These are phyloP conservation scores for Trematosphaeria pertusa DNA, from an alignment of 2,329 filamentous ascomycete genomes.

Conservation along the genomic window DNA sequence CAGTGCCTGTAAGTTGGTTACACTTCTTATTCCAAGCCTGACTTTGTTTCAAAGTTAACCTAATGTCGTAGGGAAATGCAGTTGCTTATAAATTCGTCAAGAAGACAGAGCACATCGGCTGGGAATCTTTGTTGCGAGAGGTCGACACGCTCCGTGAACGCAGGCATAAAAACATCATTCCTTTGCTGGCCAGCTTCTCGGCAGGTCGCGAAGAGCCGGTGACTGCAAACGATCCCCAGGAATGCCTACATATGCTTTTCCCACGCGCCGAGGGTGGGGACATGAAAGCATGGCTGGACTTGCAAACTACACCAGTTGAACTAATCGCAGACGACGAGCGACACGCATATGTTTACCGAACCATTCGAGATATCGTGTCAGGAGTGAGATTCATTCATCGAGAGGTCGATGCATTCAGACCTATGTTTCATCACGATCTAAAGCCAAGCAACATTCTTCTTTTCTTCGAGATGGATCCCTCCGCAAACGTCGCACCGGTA, in stretches of 20 bases:
- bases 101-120: background rate
- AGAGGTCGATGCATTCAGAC: background rate
- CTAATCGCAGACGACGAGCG: background rate
- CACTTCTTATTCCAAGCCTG: background rate
- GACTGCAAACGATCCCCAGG: background rate
- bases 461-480: no score
- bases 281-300: slow-evolving; percentile 1
- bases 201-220: background rate
- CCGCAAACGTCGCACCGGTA: background rate
- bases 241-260: background rate
- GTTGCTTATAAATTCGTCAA: background rate
- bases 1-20: background rate
- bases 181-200: slow-evolving; percentile 1
- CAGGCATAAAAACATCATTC: slow-evolving; percentile 1
- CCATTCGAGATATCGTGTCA: background rate
- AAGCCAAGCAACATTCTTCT: slow-evolving; percentile 37
- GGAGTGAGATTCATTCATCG: slow-evolving; percentile 5
- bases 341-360: background rate
- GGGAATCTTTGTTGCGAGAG: background rate
- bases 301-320: no score
- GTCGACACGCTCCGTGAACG: slow-evolving; percentile 1
- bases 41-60: background rate
- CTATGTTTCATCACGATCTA: slow-evolving; percentile 34
- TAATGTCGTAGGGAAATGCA: background rate
- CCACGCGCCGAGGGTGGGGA: background rate